phyloP scores from a whole-genome alignment of 2,329 filamentous ascomycete genomes.

The Monilinia laxa region DNA sequence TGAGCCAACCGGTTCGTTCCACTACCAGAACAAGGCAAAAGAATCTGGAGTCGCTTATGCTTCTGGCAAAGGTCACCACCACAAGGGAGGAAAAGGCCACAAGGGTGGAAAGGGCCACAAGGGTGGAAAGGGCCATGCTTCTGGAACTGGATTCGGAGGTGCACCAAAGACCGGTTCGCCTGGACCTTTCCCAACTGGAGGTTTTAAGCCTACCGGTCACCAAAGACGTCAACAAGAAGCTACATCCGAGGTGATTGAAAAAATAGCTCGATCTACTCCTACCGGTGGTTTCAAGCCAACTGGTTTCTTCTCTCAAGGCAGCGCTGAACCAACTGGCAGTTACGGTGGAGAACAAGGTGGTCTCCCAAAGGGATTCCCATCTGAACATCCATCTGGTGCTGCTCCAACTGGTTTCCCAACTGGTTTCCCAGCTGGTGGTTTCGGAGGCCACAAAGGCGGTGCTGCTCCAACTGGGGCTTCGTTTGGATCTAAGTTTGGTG shows the following conservation, averaged over 20 bases:
- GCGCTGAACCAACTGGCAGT: neutral
- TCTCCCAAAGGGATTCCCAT: neutral
- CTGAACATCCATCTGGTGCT: too few relatives aligned
- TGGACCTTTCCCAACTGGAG: neutral
- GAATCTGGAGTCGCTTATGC: neutral
- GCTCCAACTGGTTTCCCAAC: too few relatives aligned
- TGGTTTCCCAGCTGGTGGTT: neutral
- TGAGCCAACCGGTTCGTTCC: neutral
- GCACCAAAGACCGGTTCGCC: neutral
- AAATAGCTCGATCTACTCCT: neutral
- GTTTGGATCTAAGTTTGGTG: too few relatives aligned
- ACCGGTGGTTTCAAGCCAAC: too few relatives aligned
- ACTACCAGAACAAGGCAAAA: neutral
- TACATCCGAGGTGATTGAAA: too few relatives aligned
- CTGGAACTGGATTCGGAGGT: neutral
- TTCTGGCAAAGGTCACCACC: neutral
- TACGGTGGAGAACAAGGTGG: neutral
- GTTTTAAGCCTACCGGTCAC: neutral
- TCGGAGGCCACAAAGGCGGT: neutral
- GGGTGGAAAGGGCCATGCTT: neutral
- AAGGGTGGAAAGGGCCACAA: neutral
- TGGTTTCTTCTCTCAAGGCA: neutral
- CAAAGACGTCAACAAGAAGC: constrained; percentile 16
- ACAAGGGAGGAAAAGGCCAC: neutral
- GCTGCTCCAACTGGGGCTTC: neutral